A percentile compares a stretch with the other conserved stretches of the same genome.
phyloP scores from a whole-genome alignment of 1,284 basidiomycete genomes.

The Volvariella surrecta region DNA sequence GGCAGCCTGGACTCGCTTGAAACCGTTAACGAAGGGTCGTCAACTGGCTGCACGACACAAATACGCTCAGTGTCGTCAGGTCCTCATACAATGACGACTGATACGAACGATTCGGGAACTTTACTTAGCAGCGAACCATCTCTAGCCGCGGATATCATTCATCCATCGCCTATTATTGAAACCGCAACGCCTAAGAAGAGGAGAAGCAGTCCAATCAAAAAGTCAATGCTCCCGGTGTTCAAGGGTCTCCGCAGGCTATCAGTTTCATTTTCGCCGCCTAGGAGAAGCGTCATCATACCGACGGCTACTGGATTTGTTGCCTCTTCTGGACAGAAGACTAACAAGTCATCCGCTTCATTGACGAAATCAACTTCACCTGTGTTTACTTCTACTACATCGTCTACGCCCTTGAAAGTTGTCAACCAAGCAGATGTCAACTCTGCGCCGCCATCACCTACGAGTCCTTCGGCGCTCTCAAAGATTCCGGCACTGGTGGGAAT shows the following conservation, averaged over 20 bases:
- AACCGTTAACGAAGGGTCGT: not conserved
- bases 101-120: not conserved
- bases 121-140: not conserved
- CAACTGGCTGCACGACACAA: not conserved
- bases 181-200: too few species aligned
- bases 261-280: too few species aligned
- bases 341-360: not conserved
- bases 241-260: too few species aligned
- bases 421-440: not conserved
- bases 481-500: not conserved
- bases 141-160: too few species aligned
- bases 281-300: too few species aligned
- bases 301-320: too few species aligned
- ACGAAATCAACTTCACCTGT: not conserved
- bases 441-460: not conserved
- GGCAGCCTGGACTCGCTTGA: not conserved
- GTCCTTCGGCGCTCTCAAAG: not conserved
- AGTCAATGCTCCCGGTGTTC: too few species aligned
- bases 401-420: not conserved
- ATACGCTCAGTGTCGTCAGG: not conserved
- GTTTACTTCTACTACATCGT: not conserved
- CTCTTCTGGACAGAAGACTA: too few species aligned
- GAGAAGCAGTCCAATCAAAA: too few species aligned
- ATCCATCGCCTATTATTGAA: too few species aligned
- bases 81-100: not conserved